Evolutionary conservation across 345 rosid species (phyloP).

Genomic region (Eucalyptus pauciflora): DNA sequence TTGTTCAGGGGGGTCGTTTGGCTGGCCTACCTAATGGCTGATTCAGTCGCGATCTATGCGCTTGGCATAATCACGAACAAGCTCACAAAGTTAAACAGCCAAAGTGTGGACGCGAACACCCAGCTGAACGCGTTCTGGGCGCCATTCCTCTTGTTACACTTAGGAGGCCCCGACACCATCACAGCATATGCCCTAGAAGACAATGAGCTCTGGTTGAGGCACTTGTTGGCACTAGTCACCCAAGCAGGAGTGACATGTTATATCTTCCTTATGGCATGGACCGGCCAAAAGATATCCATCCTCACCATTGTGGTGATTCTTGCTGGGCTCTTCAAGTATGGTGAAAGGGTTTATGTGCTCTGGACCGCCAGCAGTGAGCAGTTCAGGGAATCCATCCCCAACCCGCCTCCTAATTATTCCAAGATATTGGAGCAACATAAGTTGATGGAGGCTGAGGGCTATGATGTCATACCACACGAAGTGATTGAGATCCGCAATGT

Average conservation of each 20-base stretch:
- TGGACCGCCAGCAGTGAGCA: not conserved
- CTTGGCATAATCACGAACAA: not conserved
- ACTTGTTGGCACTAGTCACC: constrained; percentile 3
- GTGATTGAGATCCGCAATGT: not conserved
- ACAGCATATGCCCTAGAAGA: not conserved
- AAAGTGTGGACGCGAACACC: not conserved
- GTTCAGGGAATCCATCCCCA: not conserved
- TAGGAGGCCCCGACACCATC: constrained; percentile 29
- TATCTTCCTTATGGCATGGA: constrained; percentile 2
- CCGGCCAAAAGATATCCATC: not conserved
- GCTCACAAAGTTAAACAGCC: not conserved
- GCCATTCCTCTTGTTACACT: constrained; percentile 23
- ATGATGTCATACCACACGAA: not conserved
- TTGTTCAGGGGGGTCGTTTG: not conserved
- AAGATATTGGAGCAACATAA: not conserved
- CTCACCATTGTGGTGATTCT: not conserved
- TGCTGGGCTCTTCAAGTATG: constrained; percentile 15
- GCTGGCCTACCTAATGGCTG: constrained; percentile 8
- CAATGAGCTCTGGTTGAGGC: constrained; percentile 7
- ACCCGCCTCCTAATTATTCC: not conserved
- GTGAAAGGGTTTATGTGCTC: not conserved
- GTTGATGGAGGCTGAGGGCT: not conserved
- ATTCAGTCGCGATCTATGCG: constrained; percentile 1
- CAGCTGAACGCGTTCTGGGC: constrained; percentile 14
- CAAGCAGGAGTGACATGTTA: constrained; percentile 6